Percentiles rank a stretch among this genome's conserved stretches.
Conservation (phyloP, 768 basidiomycete genomes). For the Rhizopogon roseolus region DNA sequence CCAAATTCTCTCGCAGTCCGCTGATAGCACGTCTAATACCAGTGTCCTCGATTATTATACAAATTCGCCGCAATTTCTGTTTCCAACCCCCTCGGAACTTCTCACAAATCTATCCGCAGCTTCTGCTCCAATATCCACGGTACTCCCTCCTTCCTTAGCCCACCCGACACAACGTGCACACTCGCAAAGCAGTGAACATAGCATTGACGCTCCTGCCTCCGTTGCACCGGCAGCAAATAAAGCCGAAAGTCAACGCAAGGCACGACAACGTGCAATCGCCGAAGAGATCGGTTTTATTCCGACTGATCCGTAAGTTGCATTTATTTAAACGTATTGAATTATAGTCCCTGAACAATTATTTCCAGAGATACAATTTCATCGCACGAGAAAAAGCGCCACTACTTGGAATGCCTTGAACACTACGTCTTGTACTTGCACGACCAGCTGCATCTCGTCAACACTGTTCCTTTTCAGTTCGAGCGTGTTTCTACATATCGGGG, state of each 20-base stretch:
- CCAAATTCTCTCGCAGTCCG: neutral
- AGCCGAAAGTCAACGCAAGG: conserved; percentile 49
- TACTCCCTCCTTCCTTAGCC: neutral
- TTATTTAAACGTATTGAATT: neutral
- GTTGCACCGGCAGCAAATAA: conserved; percentile 16
- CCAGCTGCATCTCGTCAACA: conserved; percentile 48
- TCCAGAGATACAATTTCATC: conserved; percentile 67
- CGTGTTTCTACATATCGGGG: conserved; percentile 50
- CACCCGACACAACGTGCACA: neutral
- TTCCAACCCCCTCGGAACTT: conserved; percentile 65
- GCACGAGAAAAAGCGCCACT: conserved; percentile 73
- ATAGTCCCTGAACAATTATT: neutral
- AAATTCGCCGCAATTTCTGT: conserved; percentile 31
- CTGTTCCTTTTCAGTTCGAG: conserved; percentile 41
- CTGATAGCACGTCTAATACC: neutral
- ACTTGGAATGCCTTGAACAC: conserved; percentile 68
- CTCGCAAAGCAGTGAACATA: neutral
- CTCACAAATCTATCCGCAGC: conserved; percentile 36
- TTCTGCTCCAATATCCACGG: neutral
- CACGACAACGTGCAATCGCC: conserved; percentile 53
- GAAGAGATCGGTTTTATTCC: conserved; percentile 51
- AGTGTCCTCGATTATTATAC: conserved; percentile 18
- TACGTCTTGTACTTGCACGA: conserved; percentile 66
- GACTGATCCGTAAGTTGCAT: conserved; percentile 53
- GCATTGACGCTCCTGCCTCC: neutral